Evolutionary conservation across 371 early-diverging fungal species (phyloP).

Genomic region (Chytridiales sp.): DNA sequence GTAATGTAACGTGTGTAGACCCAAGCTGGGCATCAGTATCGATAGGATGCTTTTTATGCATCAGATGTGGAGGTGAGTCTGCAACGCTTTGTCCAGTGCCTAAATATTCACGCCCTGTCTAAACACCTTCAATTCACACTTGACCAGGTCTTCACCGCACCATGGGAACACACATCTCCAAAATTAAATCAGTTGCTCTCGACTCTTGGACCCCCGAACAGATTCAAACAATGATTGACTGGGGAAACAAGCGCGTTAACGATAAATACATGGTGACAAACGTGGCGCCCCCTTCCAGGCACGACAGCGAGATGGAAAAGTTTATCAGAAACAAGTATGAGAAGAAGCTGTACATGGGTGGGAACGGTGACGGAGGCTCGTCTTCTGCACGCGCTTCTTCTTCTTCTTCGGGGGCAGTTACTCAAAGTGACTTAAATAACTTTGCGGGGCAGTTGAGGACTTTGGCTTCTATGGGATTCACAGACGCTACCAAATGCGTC

Average conservation of each 20-base stretch:
- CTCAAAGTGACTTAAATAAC: neutral
- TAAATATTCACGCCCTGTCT: too few species aligned
- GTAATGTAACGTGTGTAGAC: conserved; percentile 49
- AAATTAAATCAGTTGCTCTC: conserved; percentile 83
- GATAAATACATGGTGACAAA: conserved; percentile 31
- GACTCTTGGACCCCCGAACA: conserved; percentile 90
- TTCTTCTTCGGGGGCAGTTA: neutral
- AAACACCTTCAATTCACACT: too few species aligned
- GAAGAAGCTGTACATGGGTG: conserved; percentile 44
- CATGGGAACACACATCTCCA: conserved; percentile 85
- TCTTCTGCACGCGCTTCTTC: neutral
- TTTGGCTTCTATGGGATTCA: conserved; percentile 65
- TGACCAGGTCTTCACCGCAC: conserved; percentile 83
- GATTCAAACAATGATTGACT: conserved; percentile 56
- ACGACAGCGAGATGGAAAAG: conserved; percentile 67
- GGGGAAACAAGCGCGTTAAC: conserved; percentile 42
- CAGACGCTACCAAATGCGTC: conserved; percentile 23
- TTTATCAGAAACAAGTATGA: conserved; percentile 94
- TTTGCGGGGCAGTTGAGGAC: conserved; percentile 15
- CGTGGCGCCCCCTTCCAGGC: conserved; percentile 16
- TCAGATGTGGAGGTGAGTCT: too few species aligned
- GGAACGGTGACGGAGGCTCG: conserved; percentile 8
- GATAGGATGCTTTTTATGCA: conserved; percentile 88
- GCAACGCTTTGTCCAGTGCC: too few species aligned
- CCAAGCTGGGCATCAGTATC: conserved; percentile 94